Evolutionary conservation across 352 stramenopile species (phyloP).

Genomic region (Aphanomyces invadans): DNA sequence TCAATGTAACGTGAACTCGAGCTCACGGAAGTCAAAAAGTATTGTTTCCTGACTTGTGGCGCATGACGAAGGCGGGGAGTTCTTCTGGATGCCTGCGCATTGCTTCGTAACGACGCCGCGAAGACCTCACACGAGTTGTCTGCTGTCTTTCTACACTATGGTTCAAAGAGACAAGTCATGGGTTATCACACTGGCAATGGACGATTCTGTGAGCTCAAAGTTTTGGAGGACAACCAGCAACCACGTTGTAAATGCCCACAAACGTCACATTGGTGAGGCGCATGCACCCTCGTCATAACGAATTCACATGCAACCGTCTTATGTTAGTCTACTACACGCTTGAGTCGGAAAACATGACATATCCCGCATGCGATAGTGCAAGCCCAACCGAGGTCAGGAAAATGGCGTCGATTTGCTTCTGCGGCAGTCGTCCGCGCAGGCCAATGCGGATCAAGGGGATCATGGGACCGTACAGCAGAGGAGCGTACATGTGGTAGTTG

Average conservation of each 20-base stretch:
- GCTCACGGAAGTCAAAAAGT: too few relatives aligned
- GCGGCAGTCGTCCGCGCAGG: conserved; percentile 18
- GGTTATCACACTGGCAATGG: too few relatives aligned
- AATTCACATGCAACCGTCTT: not conserved
- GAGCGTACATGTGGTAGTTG: conserved; percentile 17
- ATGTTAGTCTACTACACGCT: conserved; percentile 3
- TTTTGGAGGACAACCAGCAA: too few relatives aligned
- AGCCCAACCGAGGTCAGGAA: conserved; percentile 20
- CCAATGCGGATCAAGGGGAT: conserved; percentile 23
- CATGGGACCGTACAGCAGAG: conserved; percentile 10
- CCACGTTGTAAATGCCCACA: not conserved
- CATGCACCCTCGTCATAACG: not conserved
- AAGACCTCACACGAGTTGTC: too few relatives aligned
- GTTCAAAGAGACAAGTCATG: too few relatives aligned
- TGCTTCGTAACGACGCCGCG: too few relatives aligned
- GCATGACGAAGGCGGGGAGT: too few relatives aligned
- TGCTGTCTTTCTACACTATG: too few relatives aligned
- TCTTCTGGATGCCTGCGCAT: too few relatives aligned
- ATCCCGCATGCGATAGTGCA: conserved; percentile 16
- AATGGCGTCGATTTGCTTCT: conserved; percentile 22
- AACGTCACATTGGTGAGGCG: not conserved
- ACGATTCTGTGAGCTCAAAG: too few relatives aligned
- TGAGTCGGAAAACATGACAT: conserved; percentile 25
- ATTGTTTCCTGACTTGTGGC: too few relatives aligned
- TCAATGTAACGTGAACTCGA: too few relatives aligned